phyloP scores from a whole-genome alignment of 2,329 filamentous ascomycete species.

The Verticillium isaacii region DNA sequence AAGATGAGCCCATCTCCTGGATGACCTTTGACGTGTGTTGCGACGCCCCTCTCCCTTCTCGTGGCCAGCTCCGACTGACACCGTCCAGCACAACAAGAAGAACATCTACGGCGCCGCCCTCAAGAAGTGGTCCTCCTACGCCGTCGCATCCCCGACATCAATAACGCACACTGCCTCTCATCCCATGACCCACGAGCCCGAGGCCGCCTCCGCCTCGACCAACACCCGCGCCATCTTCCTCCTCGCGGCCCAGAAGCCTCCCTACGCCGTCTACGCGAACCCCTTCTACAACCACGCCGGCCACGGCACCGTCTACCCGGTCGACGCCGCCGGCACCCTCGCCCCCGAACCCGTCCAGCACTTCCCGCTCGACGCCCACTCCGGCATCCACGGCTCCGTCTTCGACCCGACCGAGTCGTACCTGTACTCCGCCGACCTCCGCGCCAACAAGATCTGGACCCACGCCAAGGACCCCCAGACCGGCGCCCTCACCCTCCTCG shows the following conservation, averaged over 20 bases:
- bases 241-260: constrained; percentile 70
- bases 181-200: constrained; percentile 68
- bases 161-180: constrained; percentile 73
- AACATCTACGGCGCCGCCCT: constrained; percentile 85
- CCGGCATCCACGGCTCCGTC: constrained; percentile 78
- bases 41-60: not conserved
- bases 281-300: constrained; percentile 86
- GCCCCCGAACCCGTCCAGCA: constrained; percentile 60
- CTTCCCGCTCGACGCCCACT: constrained; percentile 64
- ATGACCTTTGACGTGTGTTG: constrained; percentile 80
- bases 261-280: constrained; percentile 82
- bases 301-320: constrained; percentile 71
- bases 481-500: constrained; percentile 50
- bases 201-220: constrained; percentile 63
- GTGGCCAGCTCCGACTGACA: not conserved
- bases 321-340: constrained; percentile 53
- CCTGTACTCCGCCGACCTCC: constrained; percentile 75
- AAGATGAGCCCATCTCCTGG: constrained; percentile 88
- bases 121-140: constrained; percentile 88
- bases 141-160: constrained; percentile 68
- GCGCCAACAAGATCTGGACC: constrained; percentile 77
- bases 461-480: constrained; percentile 59
- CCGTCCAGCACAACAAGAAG: constrained; percentile 66
- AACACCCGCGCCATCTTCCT: constrained; percentile 89
- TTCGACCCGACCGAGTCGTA: constrained; percentile 70